Conservation (phyloP, 1,139 yeast species). For the Zygoascus sp. region DNA sequence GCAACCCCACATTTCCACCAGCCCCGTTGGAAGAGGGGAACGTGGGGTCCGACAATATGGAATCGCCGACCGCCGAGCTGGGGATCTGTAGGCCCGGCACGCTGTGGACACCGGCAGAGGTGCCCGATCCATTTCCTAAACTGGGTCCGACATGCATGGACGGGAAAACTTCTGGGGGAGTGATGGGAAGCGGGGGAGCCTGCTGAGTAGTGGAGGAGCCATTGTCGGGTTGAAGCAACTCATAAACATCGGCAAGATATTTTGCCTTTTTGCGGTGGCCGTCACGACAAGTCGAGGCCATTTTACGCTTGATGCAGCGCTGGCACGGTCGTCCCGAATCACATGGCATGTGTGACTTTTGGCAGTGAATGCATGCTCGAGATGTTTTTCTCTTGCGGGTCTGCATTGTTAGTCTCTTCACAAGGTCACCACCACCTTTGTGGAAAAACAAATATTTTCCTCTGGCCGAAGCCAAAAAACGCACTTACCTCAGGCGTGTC, state of each 20-base stretch:
- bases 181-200: slow-evolving; percentile 10
- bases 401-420: slow-evolving; percentile 14
- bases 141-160: slow-evolving; percentile 1
- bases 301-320: slow-evolving; percentile 67
- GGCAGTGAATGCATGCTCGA: slow-evolving; percentile 90
- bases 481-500: neutral
- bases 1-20: slow-evolving; percentile 1
- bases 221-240: slow-evolving; percentile 5
- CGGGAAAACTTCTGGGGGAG: slow-evolving; percentile 17
- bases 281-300: slow-evolving; percentile 70
- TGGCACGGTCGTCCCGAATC: slow-evolving; percentile 76
- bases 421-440: no score
- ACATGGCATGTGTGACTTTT: slow-evolving; percentile 85
- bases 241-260: slow-evolving; percentile 44
- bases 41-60: neutral
- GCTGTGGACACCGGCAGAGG: no score
- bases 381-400: slow-evolving; percentile 53
- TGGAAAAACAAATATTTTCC: no score
- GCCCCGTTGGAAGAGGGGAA: neutral
- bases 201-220: neutral
- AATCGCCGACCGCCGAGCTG: neutral
- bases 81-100: neutral
- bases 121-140: neutral
- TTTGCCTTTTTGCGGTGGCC: slow-evolving; percentile 85
- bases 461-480: no score